A percentile compares a stretch with the other conserved stretches of the same genome.
Conservation (phyloP, 192 early-diverging fungal genomes). For the Martensiomyces pterosporus region DNA sequence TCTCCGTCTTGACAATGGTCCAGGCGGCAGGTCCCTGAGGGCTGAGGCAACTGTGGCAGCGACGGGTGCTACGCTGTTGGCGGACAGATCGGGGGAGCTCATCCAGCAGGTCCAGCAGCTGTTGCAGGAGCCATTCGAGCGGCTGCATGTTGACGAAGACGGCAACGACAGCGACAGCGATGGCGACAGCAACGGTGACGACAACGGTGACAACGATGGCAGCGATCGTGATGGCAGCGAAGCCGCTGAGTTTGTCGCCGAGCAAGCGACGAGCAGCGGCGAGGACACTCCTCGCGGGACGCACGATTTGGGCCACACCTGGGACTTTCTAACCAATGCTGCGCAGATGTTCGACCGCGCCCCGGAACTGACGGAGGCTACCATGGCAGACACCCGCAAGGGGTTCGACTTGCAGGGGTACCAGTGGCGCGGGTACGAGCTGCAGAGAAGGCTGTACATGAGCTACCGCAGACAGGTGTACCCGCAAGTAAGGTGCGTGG, state of each 20-base stretch:
- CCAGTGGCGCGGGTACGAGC: conserved; percentile 41
- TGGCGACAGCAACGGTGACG: background rate
- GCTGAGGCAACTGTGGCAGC: background rate
- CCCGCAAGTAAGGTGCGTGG: conserved; percentile 46
- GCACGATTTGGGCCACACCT: conserved; percentile 10
- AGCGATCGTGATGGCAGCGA: too few species aligned
- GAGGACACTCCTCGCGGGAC: too few species aligned
- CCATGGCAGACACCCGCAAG: conserved; percentile 12
- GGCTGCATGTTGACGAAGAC: background rate
- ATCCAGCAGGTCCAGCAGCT: too few species aligned
- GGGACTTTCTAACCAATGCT: conserved; percentile 40
- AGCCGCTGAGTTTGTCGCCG: too few species aligned
- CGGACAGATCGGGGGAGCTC: too few species aligned
- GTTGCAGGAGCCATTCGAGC: background rate
- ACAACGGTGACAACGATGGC: too few species aligned
- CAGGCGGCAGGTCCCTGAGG: background rate
- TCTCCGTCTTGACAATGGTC: too few species aligned
- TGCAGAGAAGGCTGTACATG: conserved; percentile 34
- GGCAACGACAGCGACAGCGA: background rate
- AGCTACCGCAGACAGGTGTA: conserved; percentile 46
- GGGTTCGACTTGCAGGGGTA: conserved; percentile 59
- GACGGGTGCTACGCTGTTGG: too few species aligned
- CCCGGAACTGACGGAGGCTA: conserved; percentile 26
- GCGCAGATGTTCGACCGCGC: conserved; percentile 43
- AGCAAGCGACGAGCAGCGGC: conserved; percentile 4